Evolutionary conservation across 148 eudicot species (phyloP).

Genomic region (Talinum fruticosum): DNA sequence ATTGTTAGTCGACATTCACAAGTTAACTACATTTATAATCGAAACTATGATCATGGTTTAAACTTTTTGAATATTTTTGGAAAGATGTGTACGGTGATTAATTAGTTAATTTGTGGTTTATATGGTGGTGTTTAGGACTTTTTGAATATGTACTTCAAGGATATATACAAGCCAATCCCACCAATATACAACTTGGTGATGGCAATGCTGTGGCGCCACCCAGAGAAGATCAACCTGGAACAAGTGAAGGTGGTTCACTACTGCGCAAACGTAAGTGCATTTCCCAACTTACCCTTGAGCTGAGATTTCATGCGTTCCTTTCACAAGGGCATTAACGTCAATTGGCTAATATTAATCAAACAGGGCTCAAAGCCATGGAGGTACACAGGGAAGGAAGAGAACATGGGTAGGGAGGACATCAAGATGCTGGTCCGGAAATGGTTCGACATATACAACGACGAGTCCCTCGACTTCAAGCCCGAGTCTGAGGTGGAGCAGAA

Average conservation of each 20-base stretch:
- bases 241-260: constrained; percentile 50
- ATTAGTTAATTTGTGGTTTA: not conserved
- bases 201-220: constrained; percentile 58
- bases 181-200: constrained; percentile 38
- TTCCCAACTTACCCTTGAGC: not conserved
- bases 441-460: constrained; percentile 42
- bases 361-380: constrained; percentile 54
- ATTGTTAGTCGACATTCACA: too few species aligned
- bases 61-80: too few species aligned
- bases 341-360: not conserved
- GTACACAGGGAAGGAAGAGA: constrained; percentile 38
- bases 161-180: constrained; percentile 40
- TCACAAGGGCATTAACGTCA: not conserved
- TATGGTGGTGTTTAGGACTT: constrained; percentile 31
- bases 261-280: constrained; percentile 37
- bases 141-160: constrained; percentile 47
- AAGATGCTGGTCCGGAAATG: constrained; percentile 42
- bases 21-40: too few species aligned
- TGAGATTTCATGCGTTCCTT: not conserved
- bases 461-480: constrained; percentile 30
- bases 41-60: too few species aligned
- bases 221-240: constrained; percentile 31
- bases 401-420: constrained; percentile 49
- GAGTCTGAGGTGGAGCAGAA: constrained; percentile 4
- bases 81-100: not conserved